Evolutionary conservation across 192 early-diverging fungal genomes (phyloP).

Genomic region (Rhizophagus clarus): DNA sequence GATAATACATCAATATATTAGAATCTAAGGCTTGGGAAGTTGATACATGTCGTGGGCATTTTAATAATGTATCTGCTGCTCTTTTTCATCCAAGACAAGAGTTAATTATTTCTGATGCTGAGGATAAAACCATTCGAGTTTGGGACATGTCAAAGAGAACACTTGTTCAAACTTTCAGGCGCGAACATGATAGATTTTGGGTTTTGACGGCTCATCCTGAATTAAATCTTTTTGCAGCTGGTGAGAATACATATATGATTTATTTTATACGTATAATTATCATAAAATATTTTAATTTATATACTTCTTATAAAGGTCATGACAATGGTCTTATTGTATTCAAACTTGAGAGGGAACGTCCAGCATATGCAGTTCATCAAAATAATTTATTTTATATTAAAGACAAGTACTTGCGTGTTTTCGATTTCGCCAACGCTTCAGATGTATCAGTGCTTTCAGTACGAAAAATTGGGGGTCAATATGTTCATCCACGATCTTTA

Average conservation of each 20-base stretch:
- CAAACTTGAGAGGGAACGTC: slow-evolving; percentile 97
- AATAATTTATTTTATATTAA: slow-evolving; percentile 87
- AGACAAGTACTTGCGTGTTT: slow-evolving; percentile 80
- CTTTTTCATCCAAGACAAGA: slow-evolving; percentile 98
- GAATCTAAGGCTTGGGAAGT: slow-evolving; percentile 99
- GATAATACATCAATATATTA: slow-evolving; percentile 32
- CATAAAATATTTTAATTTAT: not conserved
- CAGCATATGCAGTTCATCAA: slow-evolving; percentile 84
- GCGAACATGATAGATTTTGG: slow-evolving; percentile 97
- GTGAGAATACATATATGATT: slow-evolving; percentile 39
- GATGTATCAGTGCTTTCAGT: slow-evolving; percentile 81
- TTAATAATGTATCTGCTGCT: slow-evolving; percentile 93
- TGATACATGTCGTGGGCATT: slow-evolving; percentile 98
- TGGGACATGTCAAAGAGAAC: slow-evolving; percentile 99
- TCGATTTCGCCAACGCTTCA: slow-evolving; percentile 78
- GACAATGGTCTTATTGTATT: slow-evolving; percentile 98
- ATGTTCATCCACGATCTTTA: slow-evolving; percentile 75
- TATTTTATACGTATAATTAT: slow-evolving; percentile 8
- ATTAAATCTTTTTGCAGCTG: slow-evolving; percentile 97
- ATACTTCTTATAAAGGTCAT: slow-evolving; percentile 62
- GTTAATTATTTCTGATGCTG: slow-evolving; percentile 89
- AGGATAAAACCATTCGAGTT: slow-evolving; percentile 97
- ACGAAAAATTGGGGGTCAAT: slow-evolving; percentile 72
- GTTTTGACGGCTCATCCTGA: slow-evolving; percentile 94
- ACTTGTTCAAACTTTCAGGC: slow-evolving; percentile 91